These are phyloP conservation scores for Erysimum cheiranthoides DNA, from an alignment of 345 rosid genomes.

Conservation along the genomic window DNA sequence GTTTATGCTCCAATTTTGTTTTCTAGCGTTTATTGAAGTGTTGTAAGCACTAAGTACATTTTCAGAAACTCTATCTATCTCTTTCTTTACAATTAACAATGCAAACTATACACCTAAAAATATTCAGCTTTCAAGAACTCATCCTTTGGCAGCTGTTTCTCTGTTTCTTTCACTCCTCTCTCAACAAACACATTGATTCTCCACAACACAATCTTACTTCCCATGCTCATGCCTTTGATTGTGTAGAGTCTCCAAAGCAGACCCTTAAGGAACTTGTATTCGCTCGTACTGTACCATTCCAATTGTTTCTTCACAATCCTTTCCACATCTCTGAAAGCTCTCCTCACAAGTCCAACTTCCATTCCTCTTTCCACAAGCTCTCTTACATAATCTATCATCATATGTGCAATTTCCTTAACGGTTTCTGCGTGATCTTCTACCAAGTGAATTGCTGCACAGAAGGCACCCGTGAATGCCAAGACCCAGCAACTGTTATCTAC, in stretches of 20 bases:
- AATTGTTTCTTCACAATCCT: not conserved
- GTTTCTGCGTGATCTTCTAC: not conserved
- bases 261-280: not conserved
- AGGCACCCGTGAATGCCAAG: not conserved
- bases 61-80: too few species aligned
- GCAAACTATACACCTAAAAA: too few species aligned
- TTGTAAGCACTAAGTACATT: too few species aligned
- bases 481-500: not conserved
- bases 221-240: not conserved
- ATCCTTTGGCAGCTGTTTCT: not conserved
- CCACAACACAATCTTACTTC: not conserved
- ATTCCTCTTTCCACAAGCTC: constrained; percentile 20
- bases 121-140: too few species aligned
- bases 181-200: not conserved
- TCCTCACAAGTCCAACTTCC: constrained; percentile 13
- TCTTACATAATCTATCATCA: constrained; percentile 5
- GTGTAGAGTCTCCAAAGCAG: not conserved
- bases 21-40: too few species aligned
- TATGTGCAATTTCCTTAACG: not conserved
- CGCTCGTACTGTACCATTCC: not conserved
- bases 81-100: too few species aligned
- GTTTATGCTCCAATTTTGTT: too few species aligned
- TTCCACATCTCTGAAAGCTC: constrained; percentile 6
- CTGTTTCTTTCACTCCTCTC: not conserved
- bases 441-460: constrained; percentile 9